These are phyloP conservation scores for Phylloporus sp. DNA, from an alignment of 768 basidiomycete species.

Conservation along the genomic window DNA sequence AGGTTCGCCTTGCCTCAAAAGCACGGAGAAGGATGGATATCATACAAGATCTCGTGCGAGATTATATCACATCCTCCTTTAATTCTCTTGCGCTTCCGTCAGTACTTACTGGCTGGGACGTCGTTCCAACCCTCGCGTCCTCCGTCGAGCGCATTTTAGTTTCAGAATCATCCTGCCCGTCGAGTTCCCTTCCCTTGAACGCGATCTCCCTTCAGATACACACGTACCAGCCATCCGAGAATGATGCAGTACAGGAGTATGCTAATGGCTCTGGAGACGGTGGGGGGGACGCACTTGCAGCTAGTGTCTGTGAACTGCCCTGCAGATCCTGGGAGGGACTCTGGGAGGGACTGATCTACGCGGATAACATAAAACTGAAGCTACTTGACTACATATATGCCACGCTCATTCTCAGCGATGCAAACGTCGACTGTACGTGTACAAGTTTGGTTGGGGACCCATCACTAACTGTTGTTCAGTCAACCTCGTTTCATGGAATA, in stretches of 20 bases:
- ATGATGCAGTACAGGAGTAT: constrained; percentile 71
- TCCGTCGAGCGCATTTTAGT: constrained; percentile 76
- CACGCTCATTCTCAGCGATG: constrained; percentile 89
- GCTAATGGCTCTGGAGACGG: constrained; percentile 55
- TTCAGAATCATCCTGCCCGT: constrained; percentile 66
- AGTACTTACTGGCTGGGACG: constrained; percentile 74
- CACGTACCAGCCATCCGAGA: constrained; percentile 77
- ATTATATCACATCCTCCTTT: constrained; percentile 53
- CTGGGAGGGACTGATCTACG: constrained; percentile 90
- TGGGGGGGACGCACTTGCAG: constrained; percentile 74
- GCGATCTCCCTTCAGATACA: constrained; percentile 74
- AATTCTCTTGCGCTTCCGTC: constrained; percentile 69
- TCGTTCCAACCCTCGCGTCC: constrained; percentile 61
- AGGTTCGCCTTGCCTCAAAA: constrained; percentile 69
- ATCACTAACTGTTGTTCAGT: constrained; percentile 38
- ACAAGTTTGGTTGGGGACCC: background rate
- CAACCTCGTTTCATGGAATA: constrained; percentile 94
- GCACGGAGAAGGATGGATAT: constrained; percentile 75
- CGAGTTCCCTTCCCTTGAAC: constrained; percentile 49
- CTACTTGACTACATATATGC: constrained; percentile 94
- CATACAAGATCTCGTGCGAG: constrained; percentile 59
- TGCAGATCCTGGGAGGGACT: constrained; percentile 81
- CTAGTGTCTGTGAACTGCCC: constrained; percentile 86
- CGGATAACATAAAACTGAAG: constrained; percentile 77
- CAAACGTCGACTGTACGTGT: constrained; percentile 72